phyloP scores from a whole-genome alignment of 306 rosid genomes.

The Canavalia ensiformis region DNA sequence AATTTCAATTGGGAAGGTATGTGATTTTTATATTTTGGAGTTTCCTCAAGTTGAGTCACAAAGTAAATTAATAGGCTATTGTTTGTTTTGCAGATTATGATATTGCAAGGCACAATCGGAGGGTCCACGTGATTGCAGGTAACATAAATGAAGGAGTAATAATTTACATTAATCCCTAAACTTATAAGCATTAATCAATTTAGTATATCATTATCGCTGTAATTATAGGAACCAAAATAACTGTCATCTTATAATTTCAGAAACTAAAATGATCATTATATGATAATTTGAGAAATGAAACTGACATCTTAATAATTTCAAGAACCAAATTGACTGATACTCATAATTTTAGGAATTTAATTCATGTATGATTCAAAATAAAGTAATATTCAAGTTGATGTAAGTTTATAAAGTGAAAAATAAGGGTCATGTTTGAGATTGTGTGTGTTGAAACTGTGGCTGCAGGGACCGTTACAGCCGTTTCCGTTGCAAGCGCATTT shows the following conservation, averaged over 20 bases:
- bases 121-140: conserved; percentile 84
- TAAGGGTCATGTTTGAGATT: conserved; percentile 9
- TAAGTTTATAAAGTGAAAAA: conserved; percentile 7
- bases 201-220: no score
- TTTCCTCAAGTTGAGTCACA: neutral
- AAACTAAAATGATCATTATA: no score
- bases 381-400: neutral
- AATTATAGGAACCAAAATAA: no score
- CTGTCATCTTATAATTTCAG: no score
- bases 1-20: neutral
- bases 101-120: conserved; percentile 56
- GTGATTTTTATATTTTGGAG: no score
- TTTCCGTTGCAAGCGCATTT: conserved; percentile 77
- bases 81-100: conserved; percentile 69
- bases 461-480: conserved; percentile 77
- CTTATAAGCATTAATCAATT: no score
- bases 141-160: conserved; percentile 17
- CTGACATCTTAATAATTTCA: no score
- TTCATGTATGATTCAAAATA: neutral
- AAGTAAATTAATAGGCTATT: neutral
- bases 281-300: no score
- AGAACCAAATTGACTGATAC: no score
- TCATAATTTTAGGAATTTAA: no score
- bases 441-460: conserved; percentile 36
- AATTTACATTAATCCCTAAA: no score